These are phyloP conservation scores for Pseudocercospora fijiensis DNA, from an alignment of 2,329 filamentous ascomycete genomes.

Conservation along the genomic window DNA sequence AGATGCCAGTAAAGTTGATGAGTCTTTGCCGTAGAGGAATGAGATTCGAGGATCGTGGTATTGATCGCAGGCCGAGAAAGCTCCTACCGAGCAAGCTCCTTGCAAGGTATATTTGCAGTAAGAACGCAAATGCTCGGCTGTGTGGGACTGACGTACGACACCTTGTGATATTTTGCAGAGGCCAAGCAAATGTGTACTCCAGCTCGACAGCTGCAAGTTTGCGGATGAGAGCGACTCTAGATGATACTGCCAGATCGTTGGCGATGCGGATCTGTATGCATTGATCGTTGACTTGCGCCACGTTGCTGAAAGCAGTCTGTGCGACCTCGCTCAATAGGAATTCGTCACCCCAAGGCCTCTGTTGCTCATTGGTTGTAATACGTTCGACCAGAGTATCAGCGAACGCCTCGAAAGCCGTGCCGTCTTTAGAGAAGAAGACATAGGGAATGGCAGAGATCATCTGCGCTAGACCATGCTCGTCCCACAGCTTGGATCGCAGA, in stretches of 20 bases:
- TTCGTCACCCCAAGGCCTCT: slow-evolving; percentile 69
- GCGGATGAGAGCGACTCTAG: slow-evolving; percentile 9
- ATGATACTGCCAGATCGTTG: slow-evolving; percentile 48
- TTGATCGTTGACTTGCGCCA: slow-evolving; percentile 57
- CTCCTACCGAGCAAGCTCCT: slow-evolving; percentile 62
- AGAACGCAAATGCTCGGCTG: slow-evolving; percentile 69
- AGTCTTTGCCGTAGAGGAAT: slow-evolving; percentile 58
- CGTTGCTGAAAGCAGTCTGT: slow-evolving; percentile 64
- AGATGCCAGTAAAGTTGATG: slow-evolving; percentile 72
- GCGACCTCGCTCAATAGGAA: slow-evolving; percentile 77
- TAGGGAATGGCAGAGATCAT: slow-evolving; percentile 66
- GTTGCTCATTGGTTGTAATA: slow-evolving; percentile 57
- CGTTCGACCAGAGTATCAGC: slow-evolving; percentile 70
- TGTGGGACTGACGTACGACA: slow-evolving; percentile 65
- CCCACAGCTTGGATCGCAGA: slow-evolving; percentile 66
- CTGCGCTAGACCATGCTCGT: slow-evolving; percentile 64
- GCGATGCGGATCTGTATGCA: slow-evolving; percentile 60
- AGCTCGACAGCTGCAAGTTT: slow-evolving; percentile 23
- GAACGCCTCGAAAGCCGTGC: slow-evolving; percentile 65
- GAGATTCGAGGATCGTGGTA: slow-evolving; percentile 42
- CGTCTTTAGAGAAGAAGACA: slow-evolving; percentile 76
- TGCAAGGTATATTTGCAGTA: slow-evolving; percentile 75
- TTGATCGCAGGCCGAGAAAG: slow-evolving; percentile 37
- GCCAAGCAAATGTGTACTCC: slow-evolving; percentile 51
- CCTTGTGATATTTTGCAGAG: slow-evolving; percentile 69